A percentile compares a stretch with the other conserved stretches of the same genome.
These are phyloP conservation scores for Phytophthora sp. DNA, from an alignment of 352 stramenopile genomes.

Conservation along the genomic window DNA sequence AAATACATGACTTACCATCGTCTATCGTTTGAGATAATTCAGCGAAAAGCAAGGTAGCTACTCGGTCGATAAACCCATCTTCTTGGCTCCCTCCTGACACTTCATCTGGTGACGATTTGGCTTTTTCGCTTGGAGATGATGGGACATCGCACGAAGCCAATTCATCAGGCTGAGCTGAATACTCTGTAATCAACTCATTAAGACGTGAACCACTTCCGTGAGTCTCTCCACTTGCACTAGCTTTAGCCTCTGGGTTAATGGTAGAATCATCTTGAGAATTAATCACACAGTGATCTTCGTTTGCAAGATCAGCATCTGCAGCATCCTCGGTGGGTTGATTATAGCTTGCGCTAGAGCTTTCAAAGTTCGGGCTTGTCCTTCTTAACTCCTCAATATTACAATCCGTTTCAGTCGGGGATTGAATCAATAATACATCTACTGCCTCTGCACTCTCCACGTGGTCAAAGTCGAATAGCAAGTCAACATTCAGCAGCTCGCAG, in stretches of 20 bases:
- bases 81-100: too few relatives aligned
- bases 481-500: neutral
- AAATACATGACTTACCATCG: conserved; percentile 16
- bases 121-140: neutral
- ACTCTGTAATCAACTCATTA: neutral
- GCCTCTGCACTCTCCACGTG: conserved; percentile 25
- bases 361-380: too few relatives aligned
- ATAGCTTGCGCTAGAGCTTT: too few relatives aligned
- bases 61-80: conserved; percentile 8
- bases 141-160: neutral
- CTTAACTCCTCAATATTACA: neutral
- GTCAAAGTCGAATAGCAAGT: conserved; percentile 18
- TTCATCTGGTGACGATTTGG: neutral
- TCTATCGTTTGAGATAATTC: conserved; percentile 24
- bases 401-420: neutral
- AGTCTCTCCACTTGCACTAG: neutral
- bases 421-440: neutral
- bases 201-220: neutral
- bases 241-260: neutral
- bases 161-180: neutral
- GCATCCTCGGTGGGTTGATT: too few relatives aligned
- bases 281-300: neutral
- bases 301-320: neutral
- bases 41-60: conserved; percentile 27
- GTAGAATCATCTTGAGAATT: neutral